phyloP scores from a whole-genome alignment of 495 filamentous ascomycete species.

The Aspergillus coremiiformis region DNA sequence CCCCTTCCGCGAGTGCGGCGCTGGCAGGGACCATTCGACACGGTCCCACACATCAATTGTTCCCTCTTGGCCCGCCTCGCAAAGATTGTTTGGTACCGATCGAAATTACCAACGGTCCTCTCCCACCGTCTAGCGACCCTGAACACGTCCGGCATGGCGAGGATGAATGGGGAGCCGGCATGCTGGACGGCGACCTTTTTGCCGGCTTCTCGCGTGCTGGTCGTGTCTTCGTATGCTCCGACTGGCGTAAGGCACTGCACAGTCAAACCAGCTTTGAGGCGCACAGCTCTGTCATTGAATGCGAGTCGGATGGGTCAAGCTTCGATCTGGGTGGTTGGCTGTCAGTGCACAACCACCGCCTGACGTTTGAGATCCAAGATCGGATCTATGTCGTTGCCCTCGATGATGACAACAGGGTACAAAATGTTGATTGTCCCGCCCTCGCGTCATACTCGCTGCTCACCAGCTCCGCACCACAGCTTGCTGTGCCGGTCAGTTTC shows the following conservation, averaged over 20 bases:
- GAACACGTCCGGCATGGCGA: slow-evolving; percentile 24
- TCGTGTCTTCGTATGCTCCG: slow-evolving; percentile 31
- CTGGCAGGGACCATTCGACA: slow-evolving; percentile 16
- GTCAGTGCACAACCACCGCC: slow-evolving; percentile 31
- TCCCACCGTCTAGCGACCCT: slow-evolving; percentile 19
- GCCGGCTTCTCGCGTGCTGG: slow-evolving; percentile 34
- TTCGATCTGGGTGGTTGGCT: slow-evolving; percentile 38
- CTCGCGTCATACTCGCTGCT: slow-evolving; percentile 31
- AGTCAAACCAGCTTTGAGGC: slow-evolving; percentile 15
- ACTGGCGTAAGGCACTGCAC: slow-evolving; percentile 32
- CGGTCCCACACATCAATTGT: slow-evolving; percentile 8
- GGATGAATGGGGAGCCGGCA: slow-evolving; percentile 37
- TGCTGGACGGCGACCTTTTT: slow-evolving; percentile 30
- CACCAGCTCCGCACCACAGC: slow-evolving; percentile 29
- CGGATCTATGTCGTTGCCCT: slow-evolving; percentile 31
- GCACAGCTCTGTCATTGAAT: slow-evolving; percentile 28
- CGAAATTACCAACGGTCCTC: slow-evolving; percentile 19
- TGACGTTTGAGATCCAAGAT: slow-evolving; percentile 40
- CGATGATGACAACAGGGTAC: slow-evolving; percentile 26
- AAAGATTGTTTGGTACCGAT: slow-evolving; percentile 23
- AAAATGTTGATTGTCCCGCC: slow-evolving; percentile 16
- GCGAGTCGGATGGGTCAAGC: slow-evolving; percentile 27
- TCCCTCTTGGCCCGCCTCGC: slow-evolving; percentile 10
- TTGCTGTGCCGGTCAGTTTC: slow-evolving; percentile 33
- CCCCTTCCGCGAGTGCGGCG: slow-evolving; percentile 11